phyloP scores from a whole-genome alignment of 495 filamentous ascomycete species.

The Tuber borchii region DNA sequence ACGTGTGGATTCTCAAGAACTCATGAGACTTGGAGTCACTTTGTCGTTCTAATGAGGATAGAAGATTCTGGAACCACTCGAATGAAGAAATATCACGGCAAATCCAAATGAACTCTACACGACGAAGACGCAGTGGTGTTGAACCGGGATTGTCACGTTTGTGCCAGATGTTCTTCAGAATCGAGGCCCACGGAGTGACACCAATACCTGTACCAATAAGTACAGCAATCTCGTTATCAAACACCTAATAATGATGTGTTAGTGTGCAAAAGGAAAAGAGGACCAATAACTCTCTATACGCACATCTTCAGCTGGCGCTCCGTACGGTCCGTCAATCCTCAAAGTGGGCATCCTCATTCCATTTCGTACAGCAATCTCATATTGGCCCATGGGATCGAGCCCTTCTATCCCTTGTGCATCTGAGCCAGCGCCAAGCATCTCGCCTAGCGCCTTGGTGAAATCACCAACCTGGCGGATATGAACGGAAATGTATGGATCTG shows the following conservation, averaged over 20 bases:
- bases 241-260: constrained; percentile 83
- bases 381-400: constrained; percentile 92
- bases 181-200: constrained; percentile 94
- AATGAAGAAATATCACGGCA: constrained; percentile 94
- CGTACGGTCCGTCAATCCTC: constrained; percentile 92
- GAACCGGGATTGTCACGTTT: constrained; percentile 62
- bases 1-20: constrained; percentile 97
- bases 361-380: constrained; percentile 92
- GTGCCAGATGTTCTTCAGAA: constrained; percentile 98
- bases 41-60: constrained; percentile 86
- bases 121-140: constrained; percentile 76
- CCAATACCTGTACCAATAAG: constrained; percentile 97
- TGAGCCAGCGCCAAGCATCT: constrained; percentile 83
- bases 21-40: constrained; percentile 62
- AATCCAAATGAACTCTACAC: constrained; percentile 99
- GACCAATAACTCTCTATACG: constrained; percentile 55
- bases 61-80: constrained; percentile 95
- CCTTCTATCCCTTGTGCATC: constrained; percentile 78
- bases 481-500: constrained; percentile 85
- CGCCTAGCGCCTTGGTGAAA: constrained; percentile 80
- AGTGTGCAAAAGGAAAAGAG: constrained; percentile 85
- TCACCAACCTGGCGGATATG: constrained; percentile 96
- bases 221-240: constrained; percentile 96
- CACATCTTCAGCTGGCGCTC: constrained; percentile 91
- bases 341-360: constrained; percentile 82